Percentiles rank a stretch among this genome's conserved stretches.
Evolutionary conservation across 352 stramenopile genomes (phyloP).

Genomic region (Thalassiosira livingstoniorum): DNA sequence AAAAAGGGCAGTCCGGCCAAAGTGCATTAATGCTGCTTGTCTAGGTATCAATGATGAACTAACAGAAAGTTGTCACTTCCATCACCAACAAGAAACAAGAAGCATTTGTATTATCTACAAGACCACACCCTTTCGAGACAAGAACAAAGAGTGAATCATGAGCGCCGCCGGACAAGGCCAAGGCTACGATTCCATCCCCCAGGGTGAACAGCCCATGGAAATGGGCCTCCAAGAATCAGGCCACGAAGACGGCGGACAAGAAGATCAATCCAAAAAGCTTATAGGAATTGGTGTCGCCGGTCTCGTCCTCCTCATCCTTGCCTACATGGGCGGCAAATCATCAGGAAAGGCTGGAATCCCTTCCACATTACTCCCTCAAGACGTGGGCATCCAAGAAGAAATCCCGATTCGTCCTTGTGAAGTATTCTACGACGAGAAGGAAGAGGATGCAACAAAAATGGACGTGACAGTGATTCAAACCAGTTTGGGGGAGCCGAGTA

Average conservation of each 20-base stretch:
- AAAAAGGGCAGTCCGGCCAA: no score
- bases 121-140: no score
- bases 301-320: constrained; percentile 12
- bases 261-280: neutral
- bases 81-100: no score
- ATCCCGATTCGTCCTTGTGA: constrained; percentile 27
- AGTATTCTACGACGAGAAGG: no score
- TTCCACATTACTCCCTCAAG: neutral
- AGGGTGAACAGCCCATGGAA: constrained; percentile 16
- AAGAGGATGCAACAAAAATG: constrained; percentile 3
- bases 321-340: constrained; percentile 8
- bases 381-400: neutral
- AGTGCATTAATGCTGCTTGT: no score
- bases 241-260: neutral
- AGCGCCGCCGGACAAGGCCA: neutral
- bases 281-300: constrained; percentile 1
- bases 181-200: constrained; percentile 21
- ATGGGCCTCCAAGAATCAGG: constrained; percentile 16
- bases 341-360: neutral
- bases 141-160: neutral
- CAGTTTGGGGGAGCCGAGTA: constrained; percentile 53
- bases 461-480: constrained; percentile 64
- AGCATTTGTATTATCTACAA: no score
- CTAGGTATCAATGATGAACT: no score
- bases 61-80: no score